Evolutionary conservation across 192 early-diverging fungal species (phyloP), one percentile per base, ranked within the genome.

Genomic region (Entrophospora sp.): DNA sequence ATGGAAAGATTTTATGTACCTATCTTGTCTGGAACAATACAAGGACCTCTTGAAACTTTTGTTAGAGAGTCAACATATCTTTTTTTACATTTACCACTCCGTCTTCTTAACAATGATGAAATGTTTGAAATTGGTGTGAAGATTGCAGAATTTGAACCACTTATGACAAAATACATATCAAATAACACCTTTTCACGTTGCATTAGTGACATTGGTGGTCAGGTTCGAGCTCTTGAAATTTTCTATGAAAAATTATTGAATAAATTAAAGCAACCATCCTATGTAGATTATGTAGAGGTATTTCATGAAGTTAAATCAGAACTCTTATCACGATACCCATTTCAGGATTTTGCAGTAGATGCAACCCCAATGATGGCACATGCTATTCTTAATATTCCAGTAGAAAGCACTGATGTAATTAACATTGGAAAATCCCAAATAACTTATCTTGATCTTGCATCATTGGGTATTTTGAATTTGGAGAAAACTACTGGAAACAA

Each of bases 201-300:
- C 20, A 60, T 60, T 43, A 28, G 58, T 2, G 58, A 60, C 25
- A 5, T 60, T 60, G 36, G 58, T 27, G 58, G 58, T 37, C 58
- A 60, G 3, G 38, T 60, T 40, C 7, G 37, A 24, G 27, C 58
- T 10, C 27, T 60, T 28, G 58, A 60, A 31, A 24, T 27, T 40
- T 60, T 60, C 37, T 60, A 60, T 40, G 0, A 25, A 4, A 5
- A 20, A 8, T 55, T 55, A 16, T 34, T 45, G 44, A 45, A 45
- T 16, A 45, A 31, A 55, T 13, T 18, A 20, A 6, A 55, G 34
- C 3, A 30, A 35, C 31, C 52, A 55, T 34, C 31, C 13, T 12
- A 55, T 34, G 30, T 34, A 12, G 52, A 55, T 55, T 34, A 55
- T 30, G 3, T 34, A 55, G n/a, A n/a, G n/a, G n/a, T n/a, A n/a